A percentile compares a stretch with the other conserved stretches of the same genome.
Evolutionary conservation across 345 rosid species (phyloP).

Genomic region (Eutrema heterophyllum): DNA sequence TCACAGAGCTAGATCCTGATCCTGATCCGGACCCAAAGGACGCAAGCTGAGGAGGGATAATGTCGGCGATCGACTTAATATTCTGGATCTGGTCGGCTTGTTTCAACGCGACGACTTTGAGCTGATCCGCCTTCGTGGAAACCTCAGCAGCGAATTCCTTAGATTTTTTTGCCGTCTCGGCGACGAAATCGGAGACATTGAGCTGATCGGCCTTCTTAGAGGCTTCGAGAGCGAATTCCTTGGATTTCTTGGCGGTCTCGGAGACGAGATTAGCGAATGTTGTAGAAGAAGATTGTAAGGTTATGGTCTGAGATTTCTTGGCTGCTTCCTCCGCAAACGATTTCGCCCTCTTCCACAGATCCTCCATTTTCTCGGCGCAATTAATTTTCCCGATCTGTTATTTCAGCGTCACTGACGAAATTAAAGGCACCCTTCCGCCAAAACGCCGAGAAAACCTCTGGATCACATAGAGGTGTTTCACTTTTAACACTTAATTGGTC

Average conservation of each 20-base stretch:
- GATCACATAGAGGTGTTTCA: neutral
- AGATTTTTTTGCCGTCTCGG: constrained; percentile 85
- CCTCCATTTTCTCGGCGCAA: constrained; percentile 48
- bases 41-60: constrained; percentile 56
- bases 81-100: constrained; percentile 89
- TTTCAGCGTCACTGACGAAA: neutral
- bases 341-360: constrained; percentile 82
- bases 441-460: neutral
- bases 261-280: constrained; percentile 70
- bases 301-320: constrained; percentile 61
- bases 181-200: constrained; percentile 68
- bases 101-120: constrained; percentile 65
- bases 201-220: constrained; percentile 91
- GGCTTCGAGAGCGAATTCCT: constrained; percentile 86
- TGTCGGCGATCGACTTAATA: constrained; percentile 69
- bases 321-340: constrained; percentile 85
- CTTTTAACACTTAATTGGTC: neutral
- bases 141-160: constrained; percentile 84
- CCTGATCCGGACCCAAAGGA: constrained; percentile 40
- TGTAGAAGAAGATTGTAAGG: constrained; percentile 42
- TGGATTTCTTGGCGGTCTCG: constrained; percentile 86
- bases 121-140: constrained; percentile 83
- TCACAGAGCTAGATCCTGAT: constrained; percentile 30
- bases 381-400: neutral
- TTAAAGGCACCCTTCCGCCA: neutral